Evolutionary conservation across 2,329 filamentous ascomycete species (phyloP).

Genomic region (Alternaria longipes): DNA sequence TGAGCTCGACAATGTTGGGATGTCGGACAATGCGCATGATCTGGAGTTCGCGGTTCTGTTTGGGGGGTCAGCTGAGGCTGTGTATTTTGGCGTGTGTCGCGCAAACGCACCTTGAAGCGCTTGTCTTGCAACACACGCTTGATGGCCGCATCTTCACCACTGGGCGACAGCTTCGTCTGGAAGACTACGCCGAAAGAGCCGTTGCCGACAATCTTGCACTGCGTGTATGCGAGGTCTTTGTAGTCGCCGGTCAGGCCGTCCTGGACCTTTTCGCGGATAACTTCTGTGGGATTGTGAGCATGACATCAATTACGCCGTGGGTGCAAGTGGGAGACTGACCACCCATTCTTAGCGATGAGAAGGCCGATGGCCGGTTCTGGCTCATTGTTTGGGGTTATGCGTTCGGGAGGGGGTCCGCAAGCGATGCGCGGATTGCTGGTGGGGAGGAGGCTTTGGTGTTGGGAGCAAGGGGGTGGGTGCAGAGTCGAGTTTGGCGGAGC

Average conservation of each 20-base stretch:
- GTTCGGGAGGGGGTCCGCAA: constrained; percentile 37
- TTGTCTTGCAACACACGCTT: constrained; percentile 99
- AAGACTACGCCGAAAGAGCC: constrained; percentile 99
- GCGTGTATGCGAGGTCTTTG: constrained; percentile 96
- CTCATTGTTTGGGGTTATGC: constrained; percentile 69
- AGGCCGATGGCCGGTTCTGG: constrained; percentile 89
- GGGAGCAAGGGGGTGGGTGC: constrained; percentile 58
- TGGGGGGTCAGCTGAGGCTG: constrained; percentile 35
- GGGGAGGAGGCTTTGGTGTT: constrained; percentile 53
- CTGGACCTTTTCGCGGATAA: constrained; percentile 98
- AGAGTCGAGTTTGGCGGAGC: constrained; percentile 47
- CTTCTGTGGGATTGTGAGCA: constrained; percentile 70
- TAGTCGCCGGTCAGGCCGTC: constrained; percentile 97
- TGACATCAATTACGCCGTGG: constrained; percentile 15
- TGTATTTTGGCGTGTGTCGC: constrained; percentile 18
- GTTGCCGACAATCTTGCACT: constrained; percentile 99
- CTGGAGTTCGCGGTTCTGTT: constrained; percentile 95
- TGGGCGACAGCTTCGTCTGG: constrained; percentile 98
- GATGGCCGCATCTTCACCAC: constrained; percentile 97
- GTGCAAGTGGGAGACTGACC: constrained; percentile 69
- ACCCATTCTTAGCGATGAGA: constrained; percentile 92
- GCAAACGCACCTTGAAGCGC: constrained; percentile 86
- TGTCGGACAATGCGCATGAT: constrained; percentile 99
- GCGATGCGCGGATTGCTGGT: constrained; percentile 50
- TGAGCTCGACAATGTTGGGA: constrained; percentile 98